Evolutionary conservation across 2,329 filamentous ascomycete genomes (phyloP).

Genomic region (Exophiala xenobiotica): DNA sequence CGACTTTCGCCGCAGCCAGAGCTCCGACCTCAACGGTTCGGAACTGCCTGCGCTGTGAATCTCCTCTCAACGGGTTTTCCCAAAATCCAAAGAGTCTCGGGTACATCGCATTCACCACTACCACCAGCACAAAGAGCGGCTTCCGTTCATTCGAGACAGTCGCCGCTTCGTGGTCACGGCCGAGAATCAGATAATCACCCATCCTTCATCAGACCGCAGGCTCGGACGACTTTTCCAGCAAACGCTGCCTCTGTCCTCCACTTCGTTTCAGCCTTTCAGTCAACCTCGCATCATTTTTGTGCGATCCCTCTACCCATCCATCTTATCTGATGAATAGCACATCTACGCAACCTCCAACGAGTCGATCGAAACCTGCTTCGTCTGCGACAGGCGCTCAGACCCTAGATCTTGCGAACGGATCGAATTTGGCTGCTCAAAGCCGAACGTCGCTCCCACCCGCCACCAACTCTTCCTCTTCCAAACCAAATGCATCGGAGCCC

Average conservation of each 20-base stretch:
- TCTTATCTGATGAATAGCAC: slow-evolving; percentile 28
- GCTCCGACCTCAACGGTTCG: slow-evolving; percentile 16
- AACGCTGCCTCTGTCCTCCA: slow-evolving; percentile 23
- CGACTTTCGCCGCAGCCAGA: slow-evolving; percentile 12
- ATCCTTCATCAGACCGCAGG: slow-evolving; percentile 23
- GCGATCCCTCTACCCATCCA: slow-evolving; percentile 12
- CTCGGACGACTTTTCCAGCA: slow-evolving; percentile 21
- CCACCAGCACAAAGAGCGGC: slow-evolving; percentile 30
- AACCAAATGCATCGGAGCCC: slow-evolving; percentile 33
- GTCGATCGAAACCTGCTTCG: slow-evolving; percentile 18
- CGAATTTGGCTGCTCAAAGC: slow-evolving; percentile 28
- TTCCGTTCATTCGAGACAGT: slow-evolving; percentile 34
- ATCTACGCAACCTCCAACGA: slow-evolving; percentile 17
- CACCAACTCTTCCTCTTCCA: slow-evolving; percentile 18
- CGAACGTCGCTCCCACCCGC: slow-evolving; percentile 25
- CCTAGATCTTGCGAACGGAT: slow-evolving; percentile 23
- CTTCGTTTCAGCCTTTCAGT: slow-evolving; percentile 22
- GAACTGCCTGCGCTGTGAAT: slow-evolving; percentile 24
- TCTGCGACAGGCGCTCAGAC: slow-evolving; percentile 10
- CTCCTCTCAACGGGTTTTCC: slow-evolving; percentile 24
- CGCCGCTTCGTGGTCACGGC: slow-evolving; percentile 26
- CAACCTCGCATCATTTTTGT: slow-evolving; percentile 14
- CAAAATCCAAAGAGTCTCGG: slow-evolving; percentile 11
- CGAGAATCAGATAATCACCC: slow-evolving; percentile 3
- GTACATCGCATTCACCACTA: slow-evolving; percentile 16